Conservation (phyloP, 345 rosid species). For the Lepidium africanum region DNA sequence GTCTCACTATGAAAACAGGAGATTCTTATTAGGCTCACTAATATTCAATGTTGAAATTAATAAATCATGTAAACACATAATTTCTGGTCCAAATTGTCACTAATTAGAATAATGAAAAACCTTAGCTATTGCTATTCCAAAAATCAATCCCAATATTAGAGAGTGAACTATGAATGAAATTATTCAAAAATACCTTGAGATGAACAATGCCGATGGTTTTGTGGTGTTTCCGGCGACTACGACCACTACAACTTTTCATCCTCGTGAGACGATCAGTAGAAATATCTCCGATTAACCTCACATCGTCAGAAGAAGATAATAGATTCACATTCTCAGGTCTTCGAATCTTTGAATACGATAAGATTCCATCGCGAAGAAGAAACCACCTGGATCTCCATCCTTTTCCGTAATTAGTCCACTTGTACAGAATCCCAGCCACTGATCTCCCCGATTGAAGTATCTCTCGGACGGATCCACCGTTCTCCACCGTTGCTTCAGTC, state of each 20-base stretch:
- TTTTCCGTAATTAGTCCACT: slow-evolving; percentile 97
- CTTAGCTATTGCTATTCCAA: background rate
- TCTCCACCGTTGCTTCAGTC: slow-evolving; percentile 17
- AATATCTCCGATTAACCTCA: slow-evolving; percentile 75
- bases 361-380: slow-evolving; percentile 61
- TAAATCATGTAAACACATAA: background rate
- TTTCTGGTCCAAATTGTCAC: background rate
- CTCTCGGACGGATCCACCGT: slow-evolving; percentile 39
- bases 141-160: background rate
- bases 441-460: slow-evolving; percentile 33
- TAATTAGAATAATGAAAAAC: background rate
- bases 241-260: slow-evolving; percentile 44
- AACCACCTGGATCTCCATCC: slow-evolving; percentile 99
- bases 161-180: background rate
- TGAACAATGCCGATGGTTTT: slow-evolving; percentile 79
- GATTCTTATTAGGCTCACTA: too few species aligned
- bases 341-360: slow-evolving; percentile 77
- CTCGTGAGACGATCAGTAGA: slow-evolving; percentile 50
- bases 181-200: slow-evolving; percentile 49
- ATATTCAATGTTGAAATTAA: background rate
- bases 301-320: slow-evolving; percentile 45
- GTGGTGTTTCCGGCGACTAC: slow-evolving; percentile 45
- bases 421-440: slow-evolving; percentile 78
- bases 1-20: background rate
- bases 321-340: slow-evolving; percentile 54